phyloP scores from a whole-genome alignment of 352 stramenopile genomes.

The Phytopythium kandeliae region DNA sequence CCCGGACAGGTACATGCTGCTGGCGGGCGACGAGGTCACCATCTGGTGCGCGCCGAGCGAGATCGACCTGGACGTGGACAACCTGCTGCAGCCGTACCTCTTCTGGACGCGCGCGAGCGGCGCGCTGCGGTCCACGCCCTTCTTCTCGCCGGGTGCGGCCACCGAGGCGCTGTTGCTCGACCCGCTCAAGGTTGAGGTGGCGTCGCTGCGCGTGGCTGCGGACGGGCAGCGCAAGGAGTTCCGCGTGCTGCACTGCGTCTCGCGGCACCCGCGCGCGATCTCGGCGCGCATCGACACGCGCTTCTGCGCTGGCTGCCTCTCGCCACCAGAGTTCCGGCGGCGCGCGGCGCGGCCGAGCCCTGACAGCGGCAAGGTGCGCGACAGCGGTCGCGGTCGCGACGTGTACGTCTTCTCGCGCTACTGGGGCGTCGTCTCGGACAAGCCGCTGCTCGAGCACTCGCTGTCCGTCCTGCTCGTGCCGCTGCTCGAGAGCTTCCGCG shows the following conservation, averaged over 20 bases:
- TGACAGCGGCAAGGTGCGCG: constrained; percentile 20
- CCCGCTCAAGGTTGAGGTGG: constrained; percentile 70
- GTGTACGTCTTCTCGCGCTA: constrained; percentile 84
- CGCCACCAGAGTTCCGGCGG: constrained; percentile 36
- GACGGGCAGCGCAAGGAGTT: constrained; percentile 62
- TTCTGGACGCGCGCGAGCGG: constrained; percentile 69
- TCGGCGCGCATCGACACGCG: constrained; percentile 24
- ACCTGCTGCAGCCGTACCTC: constrained; percentile 72
- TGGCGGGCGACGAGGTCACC: constrained; percentile 74
- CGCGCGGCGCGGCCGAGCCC: constrained; percentile 15
- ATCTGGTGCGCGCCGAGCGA: constrained; percentile 64
- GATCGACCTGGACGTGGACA: constrained; percentile 68
- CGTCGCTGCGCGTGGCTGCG: constrained; percentile 59
- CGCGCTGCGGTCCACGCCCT: constrained; percentile 48
- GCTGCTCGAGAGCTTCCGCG: constrained; percentile 55
- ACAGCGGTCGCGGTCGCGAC: constrained; percentile 15
- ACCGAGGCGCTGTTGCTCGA: constrained; percentile 78
- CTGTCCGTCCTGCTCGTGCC: constrained; percentile 51
- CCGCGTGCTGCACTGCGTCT: constrained; percentile 71
- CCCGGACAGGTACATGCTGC: constrained; percentile 56
- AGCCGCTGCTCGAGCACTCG: constrained; percentile 64
- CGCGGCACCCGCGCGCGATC: constrained; percentile 24
- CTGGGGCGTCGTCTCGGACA: constrained; percentile 76
- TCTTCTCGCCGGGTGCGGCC: constrained; percentile 32
- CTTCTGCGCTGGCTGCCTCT: constrained; percentile 66